These are phyloP conservation scores for Rhizopus sp. DNA, from an alignment of 371 early-diverging fungal genomes.

Conservation along the genomic window DNA sequence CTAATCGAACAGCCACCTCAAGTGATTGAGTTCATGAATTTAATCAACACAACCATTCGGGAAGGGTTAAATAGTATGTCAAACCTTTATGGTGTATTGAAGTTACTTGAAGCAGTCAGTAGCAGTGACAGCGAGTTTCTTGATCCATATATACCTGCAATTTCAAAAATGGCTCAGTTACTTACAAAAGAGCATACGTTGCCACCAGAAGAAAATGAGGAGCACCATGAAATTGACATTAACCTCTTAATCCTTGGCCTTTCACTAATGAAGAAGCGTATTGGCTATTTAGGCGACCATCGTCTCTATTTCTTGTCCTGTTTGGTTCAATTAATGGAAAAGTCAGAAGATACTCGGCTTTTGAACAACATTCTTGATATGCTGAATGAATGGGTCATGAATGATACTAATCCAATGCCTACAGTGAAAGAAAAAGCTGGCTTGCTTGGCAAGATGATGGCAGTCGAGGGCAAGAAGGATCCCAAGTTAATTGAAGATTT, in stretches of 20 bases:
- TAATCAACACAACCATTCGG: constrained; percentile 65
- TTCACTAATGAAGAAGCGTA: constrained; percentile 73
- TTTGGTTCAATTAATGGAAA: constrained; percentile 84
- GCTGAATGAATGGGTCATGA: constrained; percentile 86
- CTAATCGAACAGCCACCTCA: constrained; percentile 42
- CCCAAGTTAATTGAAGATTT: constrained; percentile 76
- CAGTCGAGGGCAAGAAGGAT: constrained; percentile 70
- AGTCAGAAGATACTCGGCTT: constrained; percentile 72
- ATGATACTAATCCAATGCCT: constrained; percentile 82
- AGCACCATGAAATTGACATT: constrained; percentile 55
- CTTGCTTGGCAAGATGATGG: constrained; percentile 88
- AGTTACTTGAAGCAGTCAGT: constrained; percentile 74
- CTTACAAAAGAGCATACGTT: constrained; percentile 80
- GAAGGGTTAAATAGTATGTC: constrained; percentile 69
- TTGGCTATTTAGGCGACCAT: constrained; percentile 85
- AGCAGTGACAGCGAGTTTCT: constrained; percentile 68
- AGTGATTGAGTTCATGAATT: constrained; percentile 56
- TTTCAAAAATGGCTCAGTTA: constrained; percentile 83
- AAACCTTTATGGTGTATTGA: constrained; percentile 69
- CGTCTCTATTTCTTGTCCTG: constrained; percentile 82
- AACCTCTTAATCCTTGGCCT: constrained; percentile 71
- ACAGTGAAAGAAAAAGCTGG: constrained; percentile 95
- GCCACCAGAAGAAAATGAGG: constrained; percentile 24
- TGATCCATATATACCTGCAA: constrained; percentile 75
- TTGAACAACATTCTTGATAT: constrained; percentile 77